Evolutionary conservation across 768 basidiomycete genomes (phyloP).

Genomic region (Auriscalpium orientale): DNA sequence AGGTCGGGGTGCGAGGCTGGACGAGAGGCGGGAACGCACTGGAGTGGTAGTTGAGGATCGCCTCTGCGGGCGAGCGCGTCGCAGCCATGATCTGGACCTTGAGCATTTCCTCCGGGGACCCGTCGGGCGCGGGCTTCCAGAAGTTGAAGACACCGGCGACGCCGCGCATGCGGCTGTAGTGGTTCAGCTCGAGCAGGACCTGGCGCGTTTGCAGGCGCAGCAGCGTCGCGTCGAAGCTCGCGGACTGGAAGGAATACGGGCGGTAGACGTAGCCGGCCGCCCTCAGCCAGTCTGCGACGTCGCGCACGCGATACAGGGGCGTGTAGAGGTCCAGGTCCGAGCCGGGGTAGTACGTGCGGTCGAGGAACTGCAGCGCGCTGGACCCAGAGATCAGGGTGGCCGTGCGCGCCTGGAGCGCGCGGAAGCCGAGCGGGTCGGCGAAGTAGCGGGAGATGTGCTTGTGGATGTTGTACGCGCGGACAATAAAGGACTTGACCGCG

Average conservation of each 20-base stretch:
- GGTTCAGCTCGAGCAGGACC: neutral
- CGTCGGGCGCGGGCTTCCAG: neutral
- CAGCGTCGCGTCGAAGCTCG: neutral
- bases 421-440: conserved; percentile 28
- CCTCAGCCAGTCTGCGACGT: conserved; percentile 30
- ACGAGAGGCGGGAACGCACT: neutral
- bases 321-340: conserved; percentile 49
- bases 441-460: conserved; percentile 30
- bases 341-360: conserved; percentile 33
- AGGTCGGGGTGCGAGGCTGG: too few species aligned
- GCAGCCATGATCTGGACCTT: conserved; percentile 33
- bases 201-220: neutral
- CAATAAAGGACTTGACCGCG: conserved; percentile 17
- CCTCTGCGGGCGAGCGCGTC: conserved; percentile 19
- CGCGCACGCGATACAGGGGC: conserved; percentile 22
- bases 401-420: conserved; percentile 35
- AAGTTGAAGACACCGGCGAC: neutral
- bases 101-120: too few species aligned
- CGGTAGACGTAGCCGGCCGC: conserved; percentile 25
- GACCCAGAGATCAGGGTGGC: conserved; percentile 49
- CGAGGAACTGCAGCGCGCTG: conserved; percentile 44
- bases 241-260: conserved; percentile 19
- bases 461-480: conserved; percentile 29
- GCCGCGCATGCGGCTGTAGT: neutral
- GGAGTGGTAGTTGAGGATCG: conserved; percentile 21